Base-by-base conservation (phyloP, 2,329 filamentous ascomycete genomes). In the Colletotrichum spinosum region DNA sequence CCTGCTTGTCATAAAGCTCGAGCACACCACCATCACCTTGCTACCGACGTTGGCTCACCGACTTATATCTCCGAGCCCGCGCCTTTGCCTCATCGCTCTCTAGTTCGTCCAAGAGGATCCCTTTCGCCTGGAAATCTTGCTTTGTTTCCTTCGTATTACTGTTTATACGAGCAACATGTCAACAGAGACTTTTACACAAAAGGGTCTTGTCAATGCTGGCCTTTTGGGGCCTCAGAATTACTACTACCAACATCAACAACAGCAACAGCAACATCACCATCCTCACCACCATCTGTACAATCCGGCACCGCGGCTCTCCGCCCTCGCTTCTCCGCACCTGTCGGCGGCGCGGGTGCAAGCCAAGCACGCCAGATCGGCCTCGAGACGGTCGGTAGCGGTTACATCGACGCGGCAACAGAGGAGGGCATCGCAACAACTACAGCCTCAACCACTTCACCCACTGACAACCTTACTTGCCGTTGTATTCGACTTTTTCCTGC, bases 1-100 rank as follows among this genome's bases (percentile, higher is more conserved):
- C 58, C 62, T 56, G 58, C 48, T 57, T 66, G 63, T 66, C 63
- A 63, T 66, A 66, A 66, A 56, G 63, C 52, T 66, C 63, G 63
- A 63, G 63, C 63, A 66, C 63, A 60, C 50, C 60, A 42, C 37
- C 11, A 42, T 58, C 42, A 35, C 37, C 55, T 53, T 48, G 39
- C 46, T 50, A 39, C 51, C 46, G 60, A 10, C 44, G 42, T 39
- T 52, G 12, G 37, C 58, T 50, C 63, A 63, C 42, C 63, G 58
- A 66, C 63, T 57, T 66, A 66, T 66, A 66, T 66, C 63, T 63
- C 49, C 52, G 58, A 48, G 58, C 63, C 52, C 55, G 25, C 25
- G 25, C 25, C 25, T 25, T 25, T 25, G 25, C 52, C 55, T 51
- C 55, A 51, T 63, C 52, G 49, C 63, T 46, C 35, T 17, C 45